A percentile compares a stretch with the other conserved stretches of the same genome.
These are phyloP conservation scores for Periconia sp. DNA, from an alignment of 2,329 filamentous ascomycete genomes.

Conservation along the genomic window DNA sequence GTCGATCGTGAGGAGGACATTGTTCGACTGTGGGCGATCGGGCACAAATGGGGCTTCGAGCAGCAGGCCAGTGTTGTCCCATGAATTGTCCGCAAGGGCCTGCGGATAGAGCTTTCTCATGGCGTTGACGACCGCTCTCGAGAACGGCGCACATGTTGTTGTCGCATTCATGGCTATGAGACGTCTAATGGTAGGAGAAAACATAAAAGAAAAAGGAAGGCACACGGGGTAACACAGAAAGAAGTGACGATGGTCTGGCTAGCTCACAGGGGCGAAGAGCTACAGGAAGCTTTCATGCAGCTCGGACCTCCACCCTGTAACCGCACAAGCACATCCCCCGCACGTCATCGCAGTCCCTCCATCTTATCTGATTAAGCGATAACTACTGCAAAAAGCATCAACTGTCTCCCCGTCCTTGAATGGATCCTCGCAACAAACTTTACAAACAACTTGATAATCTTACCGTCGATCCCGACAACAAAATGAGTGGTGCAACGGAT, in stretches of 20 bases:
- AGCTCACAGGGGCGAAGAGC: no score
- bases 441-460: conserved; percentile 34
- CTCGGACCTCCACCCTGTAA: conserved; percentile 9
- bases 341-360: conserved; percentile 18
- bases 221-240: no score
- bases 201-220: conserved; percentile 22
- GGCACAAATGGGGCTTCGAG: conserved; percentile 68
- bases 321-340: neutral
- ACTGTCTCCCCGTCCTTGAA: conserved; percentile 9
- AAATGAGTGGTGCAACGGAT: conserved; percentile 49
- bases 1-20: conserved; percentile 82
- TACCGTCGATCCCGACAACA: conserved; percentile 18
- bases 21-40: conserved; percentile 61
- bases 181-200: conserved; percentile 38
- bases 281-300: neutral
- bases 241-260: no score
- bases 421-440: conserved; percentile 40
- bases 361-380: conserved; percentile 42
- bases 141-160: conserved; percentile 60
- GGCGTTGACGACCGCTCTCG: conserved; percentile 69
- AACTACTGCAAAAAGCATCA: conserved; percentile 18
- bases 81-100: conserved; percentile 81
- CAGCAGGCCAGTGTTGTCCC: conserved; percentile 91
- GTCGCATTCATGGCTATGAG: conserved; percentile 44
- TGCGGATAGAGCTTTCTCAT: conserved; percentile 91